Evolutionary conservation across 352 stramenopile species (phyloP), one percentile per base, ranked within the genome.

Genomic region (Phytopythium oedochilum): DNA sequence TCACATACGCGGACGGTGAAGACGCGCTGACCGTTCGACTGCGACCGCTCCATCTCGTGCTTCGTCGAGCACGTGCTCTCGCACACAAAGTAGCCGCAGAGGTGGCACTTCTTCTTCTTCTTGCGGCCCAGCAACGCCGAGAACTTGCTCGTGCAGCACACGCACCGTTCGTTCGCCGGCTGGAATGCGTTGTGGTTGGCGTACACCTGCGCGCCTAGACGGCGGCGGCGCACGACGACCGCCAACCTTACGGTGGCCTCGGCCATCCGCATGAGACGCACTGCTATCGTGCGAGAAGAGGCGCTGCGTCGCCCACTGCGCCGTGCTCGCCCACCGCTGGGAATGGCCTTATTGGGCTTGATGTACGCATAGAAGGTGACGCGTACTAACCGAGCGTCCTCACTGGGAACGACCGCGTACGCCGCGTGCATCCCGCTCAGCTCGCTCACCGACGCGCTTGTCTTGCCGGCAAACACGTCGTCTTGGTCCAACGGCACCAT

Each of bases 41-140:
- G 50, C 23, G 26, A 36, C 3, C 54, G 61, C 48, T 72, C 63
- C 10, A 68, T 62, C 43, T 74, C 62, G 38, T 70, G 62, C 32
- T 68, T 68, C 45, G 25, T 49, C 29, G 62, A 73, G 45, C 73
- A 87, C 4, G 43, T 2, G 23, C 69, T 67, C 22, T 71, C 62
- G 45, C 76, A 87, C 23, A 84, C 74, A 29, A 57, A 63, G 42
- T 78, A 74, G 28, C 76, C 70, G 40, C 76, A 84, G 12, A 87
- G 59, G 17, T 71, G 62, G 39, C 76, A 87, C 4, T 71, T 63
- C 47, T 63, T 68, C 32, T 57, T 63, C 48, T 67, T 79, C 44
- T 63, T 75, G 17, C 56, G 42, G 10, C 49, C 46, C 54, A 68
- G 47, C 22, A 71, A 56, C 20, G 59, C 56, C 23, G 55, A 54